Percentiles rank a stretch among this genome's conserved stretches.
phyloP scores from a whole-genome alignment of 2,329 filamentous ascomycete species.

The Madurella fahalii region DNA sequence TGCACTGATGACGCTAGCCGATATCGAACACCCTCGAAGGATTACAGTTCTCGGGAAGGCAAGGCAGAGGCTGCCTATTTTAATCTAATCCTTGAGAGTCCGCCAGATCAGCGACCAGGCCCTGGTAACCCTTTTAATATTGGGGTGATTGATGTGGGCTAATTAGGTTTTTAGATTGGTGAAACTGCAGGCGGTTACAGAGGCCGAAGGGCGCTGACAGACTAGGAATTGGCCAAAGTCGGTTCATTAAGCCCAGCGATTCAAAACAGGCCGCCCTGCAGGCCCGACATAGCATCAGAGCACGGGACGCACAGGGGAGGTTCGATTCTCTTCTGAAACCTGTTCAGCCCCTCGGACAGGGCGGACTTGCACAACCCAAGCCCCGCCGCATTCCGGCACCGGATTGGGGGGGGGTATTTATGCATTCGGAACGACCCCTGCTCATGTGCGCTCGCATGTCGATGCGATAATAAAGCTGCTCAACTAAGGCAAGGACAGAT shows the following conservation, averaged over 20 bases:
- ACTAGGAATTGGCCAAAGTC: not conserved
- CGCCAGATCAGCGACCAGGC: too few relatives aligned
- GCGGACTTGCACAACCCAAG: not conserved
- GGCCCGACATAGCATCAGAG: too few relatives aligned
- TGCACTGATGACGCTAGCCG: too few relatives aligned
- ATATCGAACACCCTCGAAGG: too few relatives aligned
- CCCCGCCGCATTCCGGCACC: conserved; percentile 7
- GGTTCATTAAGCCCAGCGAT: not conserved
- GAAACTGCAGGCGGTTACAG: not conserved
- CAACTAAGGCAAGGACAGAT: not conserved
- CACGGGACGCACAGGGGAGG: too few relatives aligned
- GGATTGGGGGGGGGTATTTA: not conserved
- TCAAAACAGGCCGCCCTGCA: not conserved
- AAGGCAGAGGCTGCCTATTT: too few relatives aligned
- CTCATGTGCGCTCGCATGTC: not conserved
- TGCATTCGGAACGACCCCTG: not conserved
- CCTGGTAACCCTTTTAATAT: too few relatives aligned
- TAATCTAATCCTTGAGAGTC: too few relatives aligned
- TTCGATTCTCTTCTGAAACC: not conserved
- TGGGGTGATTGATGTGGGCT: too few relatives aligned
- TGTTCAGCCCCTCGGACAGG: not conserved
- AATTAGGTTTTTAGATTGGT: too few relatives aligned
- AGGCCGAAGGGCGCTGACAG: not conserved
- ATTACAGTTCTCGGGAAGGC: too few relatives aligned
- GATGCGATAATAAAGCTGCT: not conserved